These are phyloP conservation scores for Peniophora sp. DNA, from an alignment of 1,284 basidiomycete genomes.

Conservation along the genomic window DNA sequence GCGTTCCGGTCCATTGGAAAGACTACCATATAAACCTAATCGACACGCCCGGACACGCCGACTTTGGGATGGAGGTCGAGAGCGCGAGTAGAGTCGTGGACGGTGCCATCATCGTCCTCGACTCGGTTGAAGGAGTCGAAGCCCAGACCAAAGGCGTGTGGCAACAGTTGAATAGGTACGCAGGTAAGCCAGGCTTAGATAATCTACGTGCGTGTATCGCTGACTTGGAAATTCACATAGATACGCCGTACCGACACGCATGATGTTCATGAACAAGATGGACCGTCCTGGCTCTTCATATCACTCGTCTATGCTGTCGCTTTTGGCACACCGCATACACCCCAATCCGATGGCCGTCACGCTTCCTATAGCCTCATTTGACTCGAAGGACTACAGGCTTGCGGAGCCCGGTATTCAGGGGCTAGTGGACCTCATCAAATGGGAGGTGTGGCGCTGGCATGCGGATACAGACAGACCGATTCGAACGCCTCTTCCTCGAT, in stretches of 20 bases:
- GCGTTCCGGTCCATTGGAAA: conserved; percentile 87
- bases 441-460: conserved; percentile 73
- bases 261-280: conserved; percentile 85
- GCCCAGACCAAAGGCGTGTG: conserved; percentile 86
- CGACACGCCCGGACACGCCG: conserved; percentile 88
- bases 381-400: conserved; percentile 51
- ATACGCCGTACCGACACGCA: conserved; percentile 68
- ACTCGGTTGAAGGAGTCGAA: conserved; percentile 89
- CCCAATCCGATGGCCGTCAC: conserved; percentile 65
- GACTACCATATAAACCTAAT: conserved; percentile 80
- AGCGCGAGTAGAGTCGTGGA: conserved; percentile 86
- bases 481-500: conserved; percentile 42
- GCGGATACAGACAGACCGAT: neutral
- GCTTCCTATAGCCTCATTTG: conserved; percentile 72
- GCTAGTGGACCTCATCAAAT: conserved; percentile 72
- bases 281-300: conserved; percentile 81
- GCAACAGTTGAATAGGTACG: conserved; percentile 77
- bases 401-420: conserved; percentile 74
- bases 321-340: conserved; percentile 70
- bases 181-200: conserved; percentile 16
- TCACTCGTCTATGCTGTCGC: conserved; percentile 57
- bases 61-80: conserved; percentile 94
- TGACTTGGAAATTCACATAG: conserved; percentile 26
- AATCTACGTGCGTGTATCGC: neutral
- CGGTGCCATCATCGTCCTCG: conserved; percentile 81